Evolutionary conservation across 306 rosid species (phyloP), one percentile per base, ranked within the genome.

Genomic region (Cicer bijugum): DNA sequence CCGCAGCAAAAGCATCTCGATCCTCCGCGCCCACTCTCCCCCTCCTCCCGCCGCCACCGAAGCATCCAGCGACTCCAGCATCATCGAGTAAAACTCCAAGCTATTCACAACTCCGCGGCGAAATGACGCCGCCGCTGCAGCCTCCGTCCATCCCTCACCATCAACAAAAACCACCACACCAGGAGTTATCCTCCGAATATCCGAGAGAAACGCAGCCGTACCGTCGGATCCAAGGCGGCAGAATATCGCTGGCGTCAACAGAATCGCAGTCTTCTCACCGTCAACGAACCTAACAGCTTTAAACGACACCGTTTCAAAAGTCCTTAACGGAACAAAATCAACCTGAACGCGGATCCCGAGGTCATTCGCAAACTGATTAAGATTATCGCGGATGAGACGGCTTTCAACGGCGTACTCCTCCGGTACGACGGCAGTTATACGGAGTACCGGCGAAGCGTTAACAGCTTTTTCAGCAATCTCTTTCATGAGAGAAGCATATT

Each of bases 401-500:
- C 86, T 81, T 55, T 93, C 98, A 4, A 79, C 79, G 1, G 86
- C 91, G 72, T 81, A 88, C 68, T 89, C 96, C 42, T 91, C 94
- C 0, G 91, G 88, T 42, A 93, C 96, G 11, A 93, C 40, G 9
- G 94, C 98, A 0, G 93, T 89, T 83, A 93, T 83, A 4, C 94
- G 84, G 4, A 93, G 86, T 2, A 89, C 64, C 6, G 90, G 91
- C 0, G 82, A 59, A 74, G 38, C 68, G 7, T 43, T 55, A 0
- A 23, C 80, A 1, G 85, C 79, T 20, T 84, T 93, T 45, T 91
- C 97, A 0, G 93, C 82, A 0, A 91, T 86, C 78, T 91, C 98
- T 12, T 87, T 93, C 96, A 93, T 88, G 8, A 93, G 82, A 8
- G 97, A 91, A 7, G 98, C 94, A 74, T 93, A 89, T 19, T 93